These are phyloP conservation scores for Botrytis aclada DNA, from an alignment of 2,329 filamentous ascomycete species.

Conservation along the genomic window DNA sequence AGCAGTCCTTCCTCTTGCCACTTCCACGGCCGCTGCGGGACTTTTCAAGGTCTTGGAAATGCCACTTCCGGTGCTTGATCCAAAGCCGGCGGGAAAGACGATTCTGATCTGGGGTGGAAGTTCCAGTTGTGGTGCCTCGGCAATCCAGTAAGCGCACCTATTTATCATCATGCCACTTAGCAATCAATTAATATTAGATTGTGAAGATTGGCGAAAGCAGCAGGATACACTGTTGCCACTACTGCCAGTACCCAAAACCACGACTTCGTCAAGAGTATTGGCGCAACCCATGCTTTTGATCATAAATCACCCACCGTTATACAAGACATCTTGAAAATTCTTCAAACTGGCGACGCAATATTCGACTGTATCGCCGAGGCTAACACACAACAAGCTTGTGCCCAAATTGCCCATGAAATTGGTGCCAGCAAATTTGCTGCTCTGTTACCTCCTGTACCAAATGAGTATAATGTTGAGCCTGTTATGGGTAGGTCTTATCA, in stretches of 20 bases:
- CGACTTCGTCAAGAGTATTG: conserved; percentile 42
- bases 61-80: conserved; percentile 22
- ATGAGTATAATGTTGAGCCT: conserved; percentile 31
- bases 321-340: conserved; percentile 22
- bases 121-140: conserved; percentile 25
- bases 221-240: conserved; percentile 43
- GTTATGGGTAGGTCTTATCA: conserved; percentile 30
- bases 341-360: conserved; percentile 23
- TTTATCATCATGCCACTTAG: neutral
- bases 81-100: conserved; percentile 23
- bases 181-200: neutral
- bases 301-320: conserved; percentile 38
- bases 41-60: conserved; percentile 32
- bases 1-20: conserved; percentile 39
- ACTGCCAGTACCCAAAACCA: conserved; percentile 46
- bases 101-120: conserved; percentile 32
- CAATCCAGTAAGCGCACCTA: conserved; percentile 23
- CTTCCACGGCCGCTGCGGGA: conserved; percentile 38
- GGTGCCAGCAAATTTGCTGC: conserved; percentile 31
- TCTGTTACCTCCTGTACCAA: conserved; percentile 9
- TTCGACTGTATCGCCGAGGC: conserved; percentile 35
- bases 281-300: conserved; percentile 47
- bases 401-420: conserved; percentile 34
- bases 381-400: conserved; percentile 29
- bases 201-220: conserved; percentile 23